These are phyloP conservation scores for Quercus gilva DNA, from an alignment of 306 rosid genomes.

Conservation along the genomic window DNA sequence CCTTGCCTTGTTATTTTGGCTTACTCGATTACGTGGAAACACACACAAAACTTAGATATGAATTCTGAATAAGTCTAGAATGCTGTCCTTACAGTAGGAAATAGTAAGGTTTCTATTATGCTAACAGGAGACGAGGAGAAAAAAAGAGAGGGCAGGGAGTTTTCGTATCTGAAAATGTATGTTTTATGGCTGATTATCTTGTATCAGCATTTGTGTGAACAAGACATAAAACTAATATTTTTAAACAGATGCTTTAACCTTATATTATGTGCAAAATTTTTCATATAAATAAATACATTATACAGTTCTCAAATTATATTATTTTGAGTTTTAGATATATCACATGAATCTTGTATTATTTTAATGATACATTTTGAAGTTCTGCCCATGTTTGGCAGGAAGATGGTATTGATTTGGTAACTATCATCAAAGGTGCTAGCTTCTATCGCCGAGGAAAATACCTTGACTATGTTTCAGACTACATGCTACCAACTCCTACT, in stretches of 20 bases:
- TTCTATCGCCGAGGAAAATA: constrained; percentile 69
- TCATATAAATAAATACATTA: no score
- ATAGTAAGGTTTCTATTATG: background rate
- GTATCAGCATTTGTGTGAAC: background rate
- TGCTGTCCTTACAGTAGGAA: background rate
- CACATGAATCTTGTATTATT: background rate
- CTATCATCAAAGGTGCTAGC: constrained; percentile 58
- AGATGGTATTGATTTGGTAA: constrained; percentile 57
- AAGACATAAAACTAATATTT: background rate
- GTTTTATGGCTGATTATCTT: background rate
- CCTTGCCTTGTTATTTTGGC: background rate
- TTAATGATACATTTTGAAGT: background rate
- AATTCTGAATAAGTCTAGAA: background rate
- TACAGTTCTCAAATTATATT: background rate
- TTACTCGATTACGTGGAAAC: background rate
- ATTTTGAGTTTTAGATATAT: background rate
- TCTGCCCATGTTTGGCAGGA: constrained; percentile 52
- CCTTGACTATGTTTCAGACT: constrained; percentile 67
- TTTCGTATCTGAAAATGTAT: background rate
- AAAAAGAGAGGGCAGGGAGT: no score
- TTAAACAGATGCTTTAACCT: background rate
- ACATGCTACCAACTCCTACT: constrained; percentile 55
- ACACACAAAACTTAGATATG: background rate
- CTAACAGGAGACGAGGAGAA: background rate
- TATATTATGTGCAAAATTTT: background rate